Conservation (phyloP, 306 rosid genomes). For the Phaseolus lunatus region DNA sequence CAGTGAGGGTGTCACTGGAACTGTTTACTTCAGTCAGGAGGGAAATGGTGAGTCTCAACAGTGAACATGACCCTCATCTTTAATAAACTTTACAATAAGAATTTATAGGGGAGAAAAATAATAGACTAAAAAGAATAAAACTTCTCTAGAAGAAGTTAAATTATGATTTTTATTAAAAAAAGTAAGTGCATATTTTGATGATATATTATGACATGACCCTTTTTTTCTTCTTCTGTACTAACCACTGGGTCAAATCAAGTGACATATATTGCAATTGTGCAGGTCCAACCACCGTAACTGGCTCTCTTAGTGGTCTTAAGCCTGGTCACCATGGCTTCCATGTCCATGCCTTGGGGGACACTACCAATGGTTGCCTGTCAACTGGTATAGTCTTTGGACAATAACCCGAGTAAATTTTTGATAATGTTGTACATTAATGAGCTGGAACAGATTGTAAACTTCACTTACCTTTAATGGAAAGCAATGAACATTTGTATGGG, state of each 20-base stretch:
- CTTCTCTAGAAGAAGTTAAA: not conserved
- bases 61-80: not conserved
- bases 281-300: constrained; percentile 89
- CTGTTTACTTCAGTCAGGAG: constrained; percentile 72
- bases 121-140: not conserved
- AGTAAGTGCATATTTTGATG: not conserved
- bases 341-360: constrained; percentile 93
- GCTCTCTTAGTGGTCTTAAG: constrained; percentile 75
- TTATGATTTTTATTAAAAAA: no score
- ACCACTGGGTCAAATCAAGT: not conserved
- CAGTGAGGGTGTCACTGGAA: constrained; percentile 74
- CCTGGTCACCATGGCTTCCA: constrained; percentile 96
- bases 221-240: not conserved
- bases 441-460: not conserved
- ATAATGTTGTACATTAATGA: constrained; percentile 15
- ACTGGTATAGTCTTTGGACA: constrained; percentile 64
- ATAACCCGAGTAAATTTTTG: not conserved
- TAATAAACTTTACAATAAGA: not conserved
- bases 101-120: not conserved
- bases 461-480: not conserved
- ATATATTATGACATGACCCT: not conserved
- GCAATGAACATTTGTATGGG: not conserved
- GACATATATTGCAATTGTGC: constrained; percentile 26
- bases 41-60: constrained; percentile 63
- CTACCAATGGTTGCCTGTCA: constrained; percentile 96